These are phyloP conservation scores for Phytopythium cucurbitacearum DNA, from an alignment of 352 stramenopile genomes.

Conservation along the genomic window DNA sequence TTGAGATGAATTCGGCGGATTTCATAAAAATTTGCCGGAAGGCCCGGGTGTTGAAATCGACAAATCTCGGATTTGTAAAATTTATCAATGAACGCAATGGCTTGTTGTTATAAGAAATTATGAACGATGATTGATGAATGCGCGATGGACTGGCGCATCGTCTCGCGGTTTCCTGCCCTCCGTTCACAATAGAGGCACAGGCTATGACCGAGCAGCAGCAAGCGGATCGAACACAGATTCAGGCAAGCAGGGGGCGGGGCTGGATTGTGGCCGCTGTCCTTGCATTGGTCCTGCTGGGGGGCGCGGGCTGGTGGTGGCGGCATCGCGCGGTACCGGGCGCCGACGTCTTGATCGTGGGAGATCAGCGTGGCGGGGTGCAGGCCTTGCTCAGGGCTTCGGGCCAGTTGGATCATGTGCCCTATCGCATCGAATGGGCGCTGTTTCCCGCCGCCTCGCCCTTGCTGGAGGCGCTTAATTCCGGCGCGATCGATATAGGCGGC, in stretches of 20 bases:
- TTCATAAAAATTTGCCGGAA: conserved; percentile 3
- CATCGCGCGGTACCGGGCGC: conserved; percentile 1
- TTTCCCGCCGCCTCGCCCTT: conserved; percentile 1
- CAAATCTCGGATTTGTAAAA: conserved; percentile 3
- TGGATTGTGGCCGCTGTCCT: conserved; percentile 2
- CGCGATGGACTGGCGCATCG: conserved; percentile 1
- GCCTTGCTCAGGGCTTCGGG: conserved; percentile 1
- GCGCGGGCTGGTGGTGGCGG: conserved; percentile 1
- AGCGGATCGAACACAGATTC: conserved; percentile 2
- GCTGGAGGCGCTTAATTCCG: conserved; percentile 2
- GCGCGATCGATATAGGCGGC: conserved; percentile 2
- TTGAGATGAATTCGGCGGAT: conserved; percentile 3
- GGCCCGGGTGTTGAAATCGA: conserved; percentile 2
- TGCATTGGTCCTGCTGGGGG: conserved; percentile 2
- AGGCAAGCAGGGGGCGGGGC: conserved; percentile 1
- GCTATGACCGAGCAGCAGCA: conserved; percentile 2
- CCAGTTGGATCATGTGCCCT: conserved; percentile 2
- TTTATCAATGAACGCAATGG: conserved; percentile 3
- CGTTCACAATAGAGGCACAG: conserved; percentile 2
- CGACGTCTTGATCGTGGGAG: conserved; percentile 2
- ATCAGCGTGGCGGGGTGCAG: conserved; percentile 1
- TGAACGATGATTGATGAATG: conserved; percentile 3
- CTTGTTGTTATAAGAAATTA: conserved; percentile 4
- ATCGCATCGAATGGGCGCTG: conserved; percentile 2
- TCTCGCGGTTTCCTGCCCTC: conserved; percentile 2